Evolutionary conservation across 768 basidiomycete genomes (phyloP).

Genomic region (Hydnum rufescens): DNA sequence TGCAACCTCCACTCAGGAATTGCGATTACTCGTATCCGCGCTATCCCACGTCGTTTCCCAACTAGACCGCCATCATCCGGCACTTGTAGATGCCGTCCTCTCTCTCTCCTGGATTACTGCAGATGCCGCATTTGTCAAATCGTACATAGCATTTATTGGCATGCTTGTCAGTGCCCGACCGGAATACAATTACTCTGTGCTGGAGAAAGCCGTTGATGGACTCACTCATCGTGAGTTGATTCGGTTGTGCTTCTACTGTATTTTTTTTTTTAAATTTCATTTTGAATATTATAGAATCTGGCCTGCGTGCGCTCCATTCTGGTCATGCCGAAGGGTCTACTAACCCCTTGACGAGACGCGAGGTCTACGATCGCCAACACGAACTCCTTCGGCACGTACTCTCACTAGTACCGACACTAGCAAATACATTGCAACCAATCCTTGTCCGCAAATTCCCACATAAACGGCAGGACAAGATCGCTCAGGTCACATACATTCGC

Average conservation of each 20-base stretch:
- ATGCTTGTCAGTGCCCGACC: conserved; percentile 82
- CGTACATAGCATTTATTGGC: conserved; percentile 75
- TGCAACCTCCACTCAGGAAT: conserved; percentile 27
- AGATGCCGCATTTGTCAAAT: conserved; percentile 66
- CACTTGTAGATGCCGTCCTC: conserved; percentile 72
- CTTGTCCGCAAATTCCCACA: conserved; percentile 79
- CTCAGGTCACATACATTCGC: conserved; percentile 77
- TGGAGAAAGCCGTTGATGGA: conserved; percentile 63
- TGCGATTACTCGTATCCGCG: conserved; percentile 67
- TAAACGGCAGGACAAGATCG: conserved; percentile 63
- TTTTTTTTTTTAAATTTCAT: background rate
- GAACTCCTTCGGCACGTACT: conserved; percentile 72
- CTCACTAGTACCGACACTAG: conserved; percentile 76
- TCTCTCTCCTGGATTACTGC: conserved; percentile 85
- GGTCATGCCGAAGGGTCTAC: conserved; percentile 41
- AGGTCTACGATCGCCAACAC: conserved; percentile 76
- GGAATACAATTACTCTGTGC: conserved; percentile 73
- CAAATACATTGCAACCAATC: conserved; percentile 68
- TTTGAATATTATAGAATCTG: conserved; percentile 36
- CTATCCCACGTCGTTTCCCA: conserved; percentile 85
- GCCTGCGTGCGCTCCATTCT: conserved; percentile 39
- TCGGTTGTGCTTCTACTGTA: conserved; percentile 3
- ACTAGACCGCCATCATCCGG: conserved; percentile 57
- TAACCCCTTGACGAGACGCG: conserved; percentile 54
- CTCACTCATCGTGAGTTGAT: conserved; percentile 74